Evolutionary conservation across 1,139 yeast species (phyloP), one percentile per base, ranked within the genome.

Genomic region (Geotrichum armillariae): DNA sequence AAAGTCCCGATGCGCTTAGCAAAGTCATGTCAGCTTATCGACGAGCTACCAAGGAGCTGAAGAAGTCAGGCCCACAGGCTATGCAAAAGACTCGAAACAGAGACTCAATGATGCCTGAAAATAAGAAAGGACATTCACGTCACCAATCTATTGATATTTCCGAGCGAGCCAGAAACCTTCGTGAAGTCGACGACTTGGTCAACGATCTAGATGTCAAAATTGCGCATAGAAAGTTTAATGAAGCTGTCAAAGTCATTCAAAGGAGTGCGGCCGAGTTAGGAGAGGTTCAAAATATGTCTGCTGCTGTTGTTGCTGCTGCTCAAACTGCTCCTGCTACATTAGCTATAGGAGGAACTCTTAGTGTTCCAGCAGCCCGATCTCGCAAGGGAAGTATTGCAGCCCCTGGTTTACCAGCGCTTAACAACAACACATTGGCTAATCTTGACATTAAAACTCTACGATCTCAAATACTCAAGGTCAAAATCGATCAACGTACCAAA

Each of bases 151-250:
- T 56, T 25, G 60, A 55, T 38, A 48, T 55, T 40, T 49, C 58
- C 1, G 59, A 56, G 21, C 42, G 56, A 12, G 46, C 59, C 8
- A 41, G 53, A 37, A 53, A 73, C 21, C 71, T 82, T 50, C 77
- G 80, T 48, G 72, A 75, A 42, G 72, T 82, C 37, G 88, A 83
- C 57, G 86, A 82, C 49, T 70, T 75, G 46, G 72, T 85, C 27
- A 86, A 83, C 55, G 88, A 83, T 54, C 74, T 83, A 29, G 93
- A 85, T 62, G 79, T 82, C 23, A 74, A 75, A 52, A 75, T 84
- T 29, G 83, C 88, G 5, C 85, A 82, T 60, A 78, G 81, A 53
- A 75, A 75, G 53, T 82, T 76, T 60, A 67, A 69, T 21, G 79
- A 73, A 46, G 81, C 86, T 0, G 83, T 81, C 2, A 79, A 78